Evolutionary conservation across 2,329 filamentous ascomycete species (phyloP), one percentile per base, ranked within the genome.

Genomic region (Ceratocystis lukuohia): DNA sequence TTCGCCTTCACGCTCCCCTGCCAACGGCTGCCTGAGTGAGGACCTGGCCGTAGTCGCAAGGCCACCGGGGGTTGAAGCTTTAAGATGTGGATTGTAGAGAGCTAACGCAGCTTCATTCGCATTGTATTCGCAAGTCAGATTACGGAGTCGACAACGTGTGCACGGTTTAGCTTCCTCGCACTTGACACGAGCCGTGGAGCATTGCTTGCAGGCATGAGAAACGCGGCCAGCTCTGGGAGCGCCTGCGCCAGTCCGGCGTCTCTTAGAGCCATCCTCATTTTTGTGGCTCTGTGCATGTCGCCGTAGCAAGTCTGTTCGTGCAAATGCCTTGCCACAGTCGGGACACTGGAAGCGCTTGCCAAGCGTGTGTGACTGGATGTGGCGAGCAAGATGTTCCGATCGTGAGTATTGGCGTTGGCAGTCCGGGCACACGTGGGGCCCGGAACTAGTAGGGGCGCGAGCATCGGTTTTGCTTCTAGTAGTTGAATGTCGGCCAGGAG

Each of bases 101-200:
- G 61, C 65, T 7, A 66, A 28, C 10, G 67, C 65, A 10, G 62
- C 63, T 66, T 77, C 76, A 15, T 74, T 72, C 5, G 73, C 72
- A 3, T 73, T 71, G 67, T 73, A 76, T 65, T 78, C 77, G 72
- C 81, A 83, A 15, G 70, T 71, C 64, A 82, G 69, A 56, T 78
- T 77, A 33, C 80, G 77, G 65, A 74, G 77, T 63, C 77, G 74
- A 69, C 81, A 83, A 37, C 80, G 77, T 20, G 77, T 76, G 70
- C 81, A 83, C 41, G 81, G 81, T 72, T 83, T 83, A 25, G 74
- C 71, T 66, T 83, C 81, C 68, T 82, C 80, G 68, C 81, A 83
- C 69, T 82, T 83, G 57, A 83, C 79, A 22, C 81, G 75, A 10
- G 81, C 80, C 20, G 76, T 72, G 2, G 81, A 80, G 69, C 81